Evolutionary conservation across 345 rosid species (phyloP).

Genomic region (Capsella bursapastoris): DNA sequence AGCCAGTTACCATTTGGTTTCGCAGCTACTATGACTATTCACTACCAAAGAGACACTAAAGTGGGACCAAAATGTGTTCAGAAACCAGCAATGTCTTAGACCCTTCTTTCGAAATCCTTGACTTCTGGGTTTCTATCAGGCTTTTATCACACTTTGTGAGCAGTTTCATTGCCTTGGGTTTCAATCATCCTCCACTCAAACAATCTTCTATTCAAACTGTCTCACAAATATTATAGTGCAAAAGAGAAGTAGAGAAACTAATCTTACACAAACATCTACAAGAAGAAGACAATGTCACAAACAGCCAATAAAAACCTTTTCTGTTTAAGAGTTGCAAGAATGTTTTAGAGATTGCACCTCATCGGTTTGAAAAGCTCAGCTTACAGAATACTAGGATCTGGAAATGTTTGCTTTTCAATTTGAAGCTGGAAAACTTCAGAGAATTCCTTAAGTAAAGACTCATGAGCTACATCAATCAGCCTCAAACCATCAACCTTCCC

Average conservation of each 20-base stretch:
- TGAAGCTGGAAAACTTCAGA: conserved; percentile 69
- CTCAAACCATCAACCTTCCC: conserved; percentile 39
- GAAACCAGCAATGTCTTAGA: background rate
- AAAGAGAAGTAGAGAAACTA: conserved; percentile 24
- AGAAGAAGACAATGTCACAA: conserved; percentile 30
- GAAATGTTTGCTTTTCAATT: conserved; percentile 42
- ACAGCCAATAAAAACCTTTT: conserved; percentile 7
- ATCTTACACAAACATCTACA: conserved; percentile 26
- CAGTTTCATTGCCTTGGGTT: conserved; percentile 12
- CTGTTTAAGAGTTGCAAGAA: background rate
- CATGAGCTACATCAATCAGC: conserved; percentile 52
- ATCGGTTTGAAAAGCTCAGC: conserved; percentile 15
- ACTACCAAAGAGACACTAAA: conserved; percentile 9
- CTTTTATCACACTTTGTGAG: background rate
- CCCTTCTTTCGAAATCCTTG: conserved; percentile 14
- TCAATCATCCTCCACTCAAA: conserved; percentile 10
- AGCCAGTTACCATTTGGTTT: conserved; percentile 38
- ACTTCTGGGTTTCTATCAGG: conserved; percentile 13
- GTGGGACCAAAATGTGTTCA: conserved; percentile 5
- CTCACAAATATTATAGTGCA: conserved; percentile 24
- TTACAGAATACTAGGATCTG: conserved; percentile 27
- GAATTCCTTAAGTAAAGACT: conserved; percentile 65
- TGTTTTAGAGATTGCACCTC: background rate
- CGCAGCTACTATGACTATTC: background rate
- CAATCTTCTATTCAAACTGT: conserved; percentile 8